These are phyloP conservation scores for Cyclotella atomus DNA, from an alignment of 108 stramenopile species.

Conservation along the genomic window DNA sequence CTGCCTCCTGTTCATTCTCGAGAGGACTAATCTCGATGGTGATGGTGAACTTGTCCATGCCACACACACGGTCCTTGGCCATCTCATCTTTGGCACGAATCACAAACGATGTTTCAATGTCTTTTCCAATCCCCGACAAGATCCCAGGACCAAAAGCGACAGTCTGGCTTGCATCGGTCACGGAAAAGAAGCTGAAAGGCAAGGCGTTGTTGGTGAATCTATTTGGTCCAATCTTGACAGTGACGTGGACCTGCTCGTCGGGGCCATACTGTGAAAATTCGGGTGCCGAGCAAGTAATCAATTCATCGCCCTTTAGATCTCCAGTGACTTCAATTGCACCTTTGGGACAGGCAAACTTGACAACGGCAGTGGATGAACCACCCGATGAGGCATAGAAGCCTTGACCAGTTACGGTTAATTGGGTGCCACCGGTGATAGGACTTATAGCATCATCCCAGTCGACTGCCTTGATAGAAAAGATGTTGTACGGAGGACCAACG, in stretches of 20 bases:
- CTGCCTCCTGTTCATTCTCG: neutral
- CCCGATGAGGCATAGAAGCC: conserved; percentile 55
- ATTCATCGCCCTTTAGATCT: conserved; percentile 50
- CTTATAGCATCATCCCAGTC: conserved; percentile 54
- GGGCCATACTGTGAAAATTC: conserved; percentile 65
- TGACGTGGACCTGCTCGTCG: conserved; percentile 58
- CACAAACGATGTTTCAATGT: conserved; percentile 52
- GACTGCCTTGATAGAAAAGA: conserved; percentile 22
- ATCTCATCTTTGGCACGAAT: conserved; percentile 74
- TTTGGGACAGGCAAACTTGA: conserved; percentile 46
- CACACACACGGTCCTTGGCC: conserved; percentile 64
- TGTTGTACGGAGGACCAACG: conserved; percentile 86
- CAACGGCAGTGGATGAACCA: conserved; percentile 24
- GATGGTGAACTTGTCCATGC: conserved; percentile 79
- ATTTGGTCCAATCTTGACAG: conserved; percentile 68
- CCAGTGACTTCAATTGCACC: conserved; percentile 70
- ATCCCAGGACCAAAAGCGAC: conserved; percentile 84
- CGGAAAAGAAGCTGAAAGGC: conserved; percentile 70
- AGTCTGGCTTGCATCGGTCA: conserved; percentile 62
- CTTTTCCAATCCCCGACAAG: conserved; percentile 48
- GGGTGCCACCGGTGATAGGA: conserved; percentile 72
- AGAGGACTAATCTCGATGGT: conserved; percentile 19
- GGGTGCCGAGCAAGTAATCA: conserved; percentile 65
- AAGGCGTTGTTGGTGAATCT: conserved; percentile 66
- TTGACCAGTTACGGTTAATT: conserved; percentile 54